A percentile compares a stretch with the other conserved stretches of the same genome.
Conservation (phyloP, 306 rosid species). For the Acacia melanoxylon region DNA sequence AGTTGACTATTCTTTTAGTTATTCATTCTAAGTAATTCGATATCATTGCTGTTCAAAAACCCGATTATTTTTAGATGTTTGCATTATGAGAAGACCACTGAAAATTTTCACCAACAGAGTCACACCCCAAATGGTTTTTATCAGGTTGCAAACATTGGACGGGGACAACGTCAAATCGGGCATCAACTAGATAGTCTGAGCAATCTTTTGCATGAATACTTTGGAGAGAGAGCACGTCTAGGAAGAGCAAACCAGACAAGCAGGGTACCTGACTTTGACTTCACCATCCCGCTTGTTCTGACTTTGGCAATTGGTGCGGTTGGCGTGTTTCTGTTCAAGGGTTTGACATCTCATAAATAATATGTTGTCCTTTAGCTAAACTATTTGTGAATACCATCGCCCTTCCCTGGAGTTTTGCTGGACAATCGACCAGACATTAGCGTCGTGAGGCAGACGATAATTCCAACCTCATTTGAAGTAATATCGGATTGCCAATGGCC, state of each 20-base stretch:
- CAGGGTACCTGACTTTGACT: constrained; percentile 48
- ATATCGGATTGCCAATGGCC: not conserved
- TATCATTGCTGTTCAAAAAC: not conserved
- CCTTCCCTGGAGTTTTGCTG: not conserved
- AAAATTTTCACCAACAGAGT: not conserved
- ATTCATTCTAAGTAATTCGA: not conserved
- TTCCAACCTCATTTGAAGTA: not conserved
- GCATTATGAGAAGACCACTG: not conserved
- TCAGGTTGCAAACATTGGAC: constrained; percentile 65
- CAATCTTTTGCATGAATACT: constrained; percentile 70
- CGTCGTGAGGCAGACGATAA: not conserved
- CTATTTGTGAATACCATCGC: not conserved
- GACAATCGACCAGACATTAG: not conserved
- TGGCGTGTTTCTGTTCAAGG: constrained; percentile 63
- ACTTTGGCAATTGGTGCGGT: constrained; percentile 72
- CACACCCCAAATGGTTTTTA: not conserved
- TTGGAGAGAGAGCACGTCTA: constrained; percentile 55
- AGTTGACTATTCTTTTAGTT: not conserved
- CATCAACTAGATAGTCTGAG: constrained; percentile 79
- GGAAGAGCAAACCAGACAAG: constrained; percentile 51
- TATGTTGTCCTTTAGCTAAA: not conserved
- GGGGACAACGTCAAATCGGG: constrained; percentile 84
- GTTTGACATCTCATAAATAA: constrained; percentile 56
- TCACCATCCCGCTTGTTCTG: constrained; percentile 55
- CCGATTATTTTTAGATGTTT: not conserved